Evolutionary conservation across 208 protist genomes (phyloP).

Genomic region (Trypanosoma boissoni): DNA sequence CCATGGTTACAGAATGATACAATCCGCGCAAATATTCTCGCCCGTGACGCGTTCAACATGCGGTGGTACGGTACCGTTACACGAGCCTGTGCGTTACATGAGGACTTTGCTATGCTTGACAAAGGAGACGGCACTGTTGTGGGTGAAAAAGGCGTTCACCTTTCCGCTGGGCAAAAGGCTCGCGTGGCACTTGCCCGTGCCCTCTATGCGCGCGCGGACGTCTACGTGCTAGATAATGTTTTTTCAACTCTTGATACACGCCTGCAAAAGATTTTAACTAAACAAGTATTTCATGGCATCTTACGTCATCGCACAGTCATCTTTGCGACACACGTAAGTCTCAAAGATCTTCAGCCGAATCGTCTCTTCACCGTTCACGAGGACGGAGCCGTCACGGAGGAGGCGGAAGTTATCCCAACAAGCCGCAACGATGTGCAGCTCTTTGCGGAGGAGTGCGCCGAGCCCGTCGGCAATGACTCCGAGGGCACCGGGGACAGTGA

Average conservation of each 20-base stretch:
- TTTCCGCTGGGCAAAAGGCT: conserved; percentile 87
- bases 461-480: conserved; percentile 35
- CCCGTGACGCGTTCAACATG: conserved; percentile 43
- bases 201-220: conserved; percentile 66
- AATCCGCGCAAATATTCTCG: conserved; percentile 93
- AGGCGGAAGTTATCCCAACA: neutral
- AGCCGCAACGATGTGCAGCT: conserved; percentile 7
- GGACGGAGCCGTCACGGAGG: conserved; percentile 3
- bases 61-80: conserved; percentile 71
- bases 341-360: conserved; percentile 45
- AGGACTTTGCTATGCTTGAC: conserved; percentile 75
- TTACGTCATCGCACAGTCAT: conserved; percentile 77
- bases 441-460: conserved; percentile 59
- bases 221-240: conserved; percentile 91
- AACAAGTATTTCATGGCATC: conserved; percentile 66
- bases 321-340: conserved; percentile 61
- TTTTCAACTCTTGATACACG: conserved; percentile 93
- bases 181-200: conserved; percentile 83
- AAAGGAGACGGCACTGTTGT: conserved; percentile 88
- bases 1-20: conserved; percentile 91
- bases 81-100: conserved; percentile 60
- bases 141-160: conserved; percentile 73
- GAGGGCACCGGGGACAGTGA: conserved; percentile 26
- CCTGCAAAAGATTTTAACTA: conserved; percentile 78
- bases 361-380: conserved; percentile 52